Evolutionary conservation across 306 rosid species (phyloP).

Genomic region (Vigna reflexopilosa): DNA sequence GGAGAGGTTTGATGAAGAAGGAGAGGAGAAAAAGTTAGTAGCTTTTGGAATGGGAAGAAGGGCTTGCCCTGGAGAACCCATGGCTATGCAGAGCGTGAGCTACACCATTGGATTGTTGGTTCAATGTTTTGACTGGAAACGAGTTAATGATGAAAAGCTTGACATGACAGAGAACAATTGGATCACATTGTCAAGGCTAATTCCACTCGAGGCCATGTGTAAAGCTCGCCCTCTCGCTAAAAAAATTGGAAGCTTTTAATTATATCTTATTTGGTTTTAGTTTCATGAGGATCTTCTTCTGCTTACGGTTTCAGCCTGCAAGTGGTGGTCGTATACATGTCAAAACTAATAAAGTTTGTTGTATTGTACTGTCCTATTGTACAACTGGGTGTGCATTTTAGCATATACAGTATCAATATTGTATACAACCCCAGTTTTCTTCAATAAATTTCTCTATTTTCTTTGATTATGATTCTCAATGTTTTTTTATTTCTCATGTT

Average conservation of each 20-base stretch:
- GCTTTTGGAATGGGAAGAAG: constrained; percentile 21
- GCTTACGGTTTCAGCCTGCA: background rate
- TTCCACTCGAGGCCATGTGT: constrained; percentile 25
- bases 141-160: constrained; percentile 1
- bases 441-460: background rate
- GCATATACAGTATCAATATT: background rate
- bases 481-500: background rate
- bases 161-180: constrained; percentile 10
- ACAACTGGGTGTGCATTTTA: background rate
- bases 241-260: background rate
- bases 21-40: background rate
- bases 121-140: constrained; percentile 39
- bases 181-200: background rate
- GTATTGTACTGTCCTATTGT: background rate
- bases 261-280: background rate
- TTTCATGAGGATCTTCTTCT: background rate
- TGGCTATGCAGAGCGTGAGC: background rate
- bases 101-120: constrained; percentile 19
- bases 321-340: background rate
- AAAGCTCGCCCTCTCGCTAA: background rate
- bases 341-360: background rate
- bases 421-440: background rate
- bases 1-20: constrained; percentile 16
- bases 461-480: background rate
- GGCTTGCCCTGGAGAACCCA: constrained; percentile 15